phyloP scores from a whole-genome alignment of 108 stramenopile genomes.

The Cyclotella sp. region DNA sequence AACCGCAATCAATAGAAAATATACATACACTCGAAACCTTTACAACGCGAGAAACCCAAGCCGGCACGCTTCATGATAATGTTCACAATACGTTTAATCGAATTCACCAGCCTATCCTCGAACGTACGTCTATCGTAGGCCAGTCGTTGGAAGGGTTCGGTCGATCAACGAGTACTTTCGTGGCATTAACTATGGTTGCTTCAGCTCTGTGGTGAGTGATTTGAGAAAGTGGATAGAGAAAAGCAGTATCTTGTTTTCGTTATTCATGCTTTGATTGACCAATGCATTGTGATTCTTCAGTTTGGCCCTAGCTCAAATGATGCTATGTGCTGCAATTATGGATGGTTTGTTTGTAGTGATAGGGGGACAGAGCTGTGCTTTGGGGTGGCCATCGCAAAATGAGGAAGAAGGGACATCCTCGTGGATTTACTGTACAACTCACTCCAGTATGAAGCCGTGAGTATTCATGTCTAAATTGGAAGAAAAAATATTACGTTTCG shows the following conservation, averaged over 20 bases:
- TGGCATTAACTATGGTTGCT: constrained; percentile 47
- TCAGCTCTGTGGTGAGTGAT: constrained; percentile 32
- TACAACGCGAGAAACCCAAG: neutral
- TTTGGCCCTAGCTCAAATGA: constrained; percentile 36
- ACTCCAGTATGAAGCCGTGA: constrained; percentile 44
- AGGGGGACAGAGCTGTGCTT: constrained; percentile 39
- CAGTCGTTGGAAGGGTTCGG: constrained; percentile 41
- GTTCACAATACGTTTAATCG: neutral
- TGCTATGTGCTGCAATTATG: constrained; percentile 47
- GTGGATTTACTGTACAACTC: constrained; percentile 33
- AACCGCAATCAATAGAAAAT: neutral
- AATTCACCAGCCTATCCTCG: constrained; percentile 22
- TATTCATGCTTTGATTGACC: neutral
- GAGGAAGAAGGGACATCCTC: constrained; percentile 1
- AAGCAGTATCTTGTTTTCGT: neutral
- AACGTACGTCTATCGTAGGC: constrained; percentile 41
- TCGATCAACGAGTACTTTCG: constrained; percentile 12
- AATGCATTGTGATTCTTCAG: neutral
- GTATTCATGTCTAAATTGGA: neutral
- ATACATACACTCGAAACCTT: neutral
- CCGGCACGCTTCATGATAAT: neutral
- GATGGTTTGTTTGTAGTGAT: constrained; percentile 43
- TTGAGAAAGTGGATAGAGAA: too few relatives aligned
- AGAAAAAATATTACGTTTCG: neutral
- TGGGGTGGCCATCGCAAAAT: constrained; percentile 21